Evolutionary conservation across 1,139 yeast genomes (phyloP), one percentile per base, ranked within the genome.

Genomic region (Taiozyma sp.): DNA sequence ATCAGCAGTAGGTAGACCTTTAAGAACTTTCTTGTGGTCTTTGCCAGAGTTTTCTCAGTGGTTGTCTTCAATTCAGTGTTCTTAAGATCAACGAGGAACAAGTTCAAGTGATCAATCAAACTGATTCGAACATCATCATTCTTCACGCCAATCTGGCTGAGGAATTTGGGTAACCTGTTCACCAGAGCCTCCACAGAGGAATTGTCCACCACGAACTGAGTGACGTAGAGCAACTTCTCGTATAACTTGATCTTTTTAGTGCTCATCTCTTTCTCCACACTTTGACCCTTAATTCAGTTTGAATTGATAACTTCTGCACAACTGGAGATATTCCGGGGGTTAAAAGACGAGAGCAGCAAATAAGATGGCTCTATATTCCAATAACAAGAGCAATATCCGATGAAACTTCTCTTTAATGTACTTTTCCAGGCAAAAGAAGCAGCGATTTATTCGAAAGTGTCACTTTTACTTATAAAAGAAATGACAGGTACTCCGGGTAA

Each of bases 151-250:
- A 53, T 47, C 5, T 27, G n/a, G 2, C 54, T 39, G 13, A 54
- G 51, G 3, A 52, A 41, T 24, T 36, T 38, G 8, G 36, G 36
- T 13, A 57, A 41, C 1, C 48, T 24, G 7, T 30, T 30, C 2
- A 51, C 46, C 1, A 50, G 43, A 9, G 16, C 14, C 14, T 30
- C 47, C 14, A 54, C 39, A 13, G 29, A n/a, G 16, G 48, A 41
- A 2, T 54, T 53, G 3, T 58, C 48, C n/a, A 58, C 44, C 4
- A 55, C 44, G 22, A 61, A 59, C 47, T 60, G 58, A 5, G 56
- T 22, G 2, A 53, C 13, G 30, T 53, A 60, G 1, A 60, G 54
- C 8, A 56, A 29, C 1, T 48, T 30, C 23, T 40, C 47, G 43
- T 59, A 61, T 9, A 49, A 24, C 43, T 46, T 47, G 7, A 46